phyloP scores from a whole-genome alignment of 371 early-diverging fungal species.

The Syncephalastrum contaminatum region DNA sequence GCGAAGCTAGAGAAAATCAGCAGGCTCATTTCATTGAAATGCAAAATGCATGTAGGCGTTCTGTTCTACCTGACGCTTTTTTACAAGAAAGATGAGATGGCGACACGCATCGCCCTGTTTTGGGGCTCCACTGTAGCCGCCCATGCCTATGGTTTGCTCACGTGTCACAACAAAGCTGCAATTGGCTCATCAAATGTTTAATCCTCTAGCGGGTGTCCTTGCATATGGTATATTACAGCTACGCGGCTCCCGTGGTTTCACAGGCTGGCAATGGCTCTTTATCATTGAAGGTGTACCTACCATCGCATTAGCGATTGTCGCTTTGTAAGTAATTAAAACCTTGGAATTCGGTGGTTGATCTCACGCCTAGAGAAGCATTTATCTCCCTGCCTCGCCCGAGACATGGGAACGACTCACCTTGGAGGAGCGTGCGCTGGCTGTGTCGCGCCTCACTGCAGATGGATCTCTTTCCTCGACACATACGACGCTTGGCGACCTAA shows the following conservation, averaged over 20 bases:
- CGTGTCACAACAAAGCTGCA: background rate
- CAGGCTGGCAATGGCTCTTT: slow-evolving; percentile 55
- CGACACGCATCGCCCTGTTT: slow-evolving; percentile 49
- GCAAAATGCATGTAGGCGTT: slow-evolving; percentile 17
- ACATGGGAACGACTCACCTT: slow-evolving; percentile 32
- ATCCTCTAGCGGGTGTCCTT: slow-evolving; percentile 38
- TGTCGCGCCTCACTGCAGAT: slow-evolving; percentile 22
- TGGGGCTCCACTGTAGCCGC: slow-evolving; percentile 48
- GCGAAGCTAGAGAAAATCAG: background rate
- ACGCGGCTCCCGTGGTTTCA: slow-evolving; percentile 32
- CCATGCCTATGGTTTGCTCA: slow-evolving; percentile 40
- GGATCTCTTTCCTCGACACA: slow-evolving; percentile 11
- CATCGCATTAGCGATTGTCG: slow-evolving; percentile 32
- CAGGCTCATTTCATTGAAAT: too few species aligned
- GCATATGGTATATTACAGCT: slow-evolving; percentile 44
- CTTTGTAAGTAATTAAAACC: slow-evolving; percentile 23
- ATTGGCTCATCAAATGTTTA: background rate
- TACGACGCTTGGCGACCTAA: slow-evolving; percentile 32
- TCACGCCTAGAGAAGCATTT: slow-evolving; percentile 21
- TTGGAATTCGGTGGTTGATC: background rate
- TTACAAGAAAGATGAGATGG: slow-evolving; percentile 49
- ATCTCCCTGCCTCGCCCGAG: slow-evolving; percentile 39
- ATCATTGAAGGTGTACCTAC: slow-evolving; percentile 54
- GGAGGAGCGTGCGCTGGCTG: slow-evolving; percentile 31
- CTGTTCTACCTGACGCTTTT: slow-evolving; percentile 42